Evolutionary conservation across 257 asterid species (phyloP).

Genomic region (Jacaranda copaia): DNA sequence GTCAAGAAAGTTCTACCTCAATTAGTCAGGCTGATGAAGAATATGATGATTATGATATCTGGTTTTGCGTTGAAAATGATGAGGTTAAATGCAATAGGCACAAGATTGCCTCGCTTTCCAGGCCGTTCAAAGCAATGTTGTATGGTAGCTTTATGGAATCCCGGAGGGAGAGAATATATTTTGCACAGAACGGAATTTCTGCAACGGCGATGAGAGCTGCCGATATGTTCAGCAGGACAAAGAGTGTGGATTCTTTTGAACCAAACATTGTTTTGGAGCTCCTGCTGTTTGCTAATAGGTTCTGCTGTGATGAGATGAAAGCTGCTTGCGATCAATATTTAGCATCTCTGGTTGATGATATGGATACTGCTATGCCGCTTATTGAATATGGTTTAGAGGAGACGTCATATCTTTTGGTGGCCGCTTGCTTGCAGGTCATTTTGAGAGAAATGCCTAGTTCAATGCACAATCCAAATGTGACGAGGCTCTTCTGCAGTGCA

Average conservation of each 20-base stretch:
- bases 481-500: slow-evolving; percentile 57
- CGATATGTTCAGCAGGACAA: slow-evolving; percentile 61
- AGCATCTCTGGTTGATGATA: slow-evolving; percentile 57
- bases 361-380: slow-evolving; percentile 61
- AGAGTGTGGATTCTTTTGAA: slow-evolving; percentile 52
- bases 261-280: slow-evolving; percentile 66
- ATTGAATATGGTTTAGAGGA: slow-evolving; percentile 74
- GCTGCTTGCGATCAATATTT: slow-evolving; percentile 64
- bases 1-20: slow-evolving; percentile 64
- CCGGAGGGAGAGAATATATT: slow-evolving; percentile 60
- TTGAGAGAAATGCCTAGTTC: slow-evolving; percentile 73
- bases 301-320: slow-evolving; percentile 74
- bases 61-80: slow-evolving; percentile 67
- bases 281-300: slow-evolving; percentile 59
- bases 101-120: slow-evolving; percentile 67
- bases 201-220: slow-evolving; percentile 65
- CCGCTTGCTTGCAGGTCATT: slow-evolving; percentile 77
- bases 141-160: slow-evolving; percentile 73
- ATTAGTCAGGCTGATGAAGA: slow-evolving; percentile 37
- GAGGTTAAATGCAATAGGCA: slow-evolving; percentile 70
- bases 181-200: slow-evolving; percentile 63
- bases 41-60: slow-evolving; percentile 56
- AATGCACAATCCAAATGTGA: slow-evolving; percentile 57
- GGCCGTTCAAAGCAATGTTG: slow-evolving; percentile 66
- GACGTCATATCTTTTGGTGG: slow-evolving; percentile 67